A percentile compares a stretch with the other conserved stretches of the same genome.
phyloP scores from a whole-genome alignment of 2,329 filamentous ascomycete genomes.

The Trichoderma sp. region DNA sequence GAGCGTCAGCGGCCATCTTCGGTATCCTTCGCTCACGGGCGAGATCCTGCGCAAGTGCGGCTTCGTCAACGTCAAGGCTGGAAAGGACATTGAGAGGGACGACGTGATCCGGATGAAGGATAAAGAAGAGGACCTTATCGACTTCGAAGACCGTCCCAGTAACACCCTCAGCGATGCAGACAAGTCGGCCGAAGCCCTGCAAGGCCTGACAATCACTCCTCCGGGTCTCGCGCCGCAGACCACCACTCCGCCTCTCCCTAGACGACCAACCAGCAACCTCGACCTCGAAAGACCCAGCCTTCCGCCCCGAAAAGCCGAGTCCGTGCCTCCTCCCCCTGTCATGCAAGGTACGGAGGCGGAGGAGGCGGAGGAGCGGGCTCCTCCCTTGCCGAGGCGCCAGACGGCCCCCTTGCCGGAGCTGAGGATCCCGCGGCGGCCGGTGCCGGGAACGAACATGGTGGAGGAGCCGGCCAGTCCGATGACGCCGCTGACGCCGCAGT shows the following conservation, averaged over 20 bases:
- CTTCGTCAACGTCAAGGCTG: constrained; percentile 51
- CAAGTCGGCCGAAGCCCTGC: constrained; percentile 35
- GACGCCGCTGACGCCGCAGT: constrained; percentile 36
- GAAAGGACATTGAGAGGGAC: constrained; percentile 54
- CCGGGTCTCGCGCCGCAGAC: constrained; percentile 34
- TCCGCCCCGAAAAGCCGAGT: neutral
- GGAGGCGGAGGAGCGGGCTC: neutral
- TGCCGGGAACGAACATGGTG: constrained; percentile 1
- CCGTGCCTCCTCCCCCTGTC: neutral
- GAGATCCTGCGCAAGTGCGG: constrained; percentile 57
- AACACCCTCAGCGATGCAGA: neutral
- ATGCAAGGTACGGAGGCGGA: neutral
- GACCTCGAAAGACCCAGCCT: constrained; percentile 2
- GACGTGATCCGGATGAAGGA: constrained; percentile 53
- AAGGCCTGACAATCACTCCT: constrained; percentile 37
- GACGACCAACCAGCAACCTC: constrained; percentile 23
- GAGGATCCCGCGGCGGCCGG: constrained; percentile 23
- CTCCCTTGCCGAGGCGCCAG: constrained; percentile 24
- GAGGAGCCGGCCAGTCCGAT: constrained; percentile 1
- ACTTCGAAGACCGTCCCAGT: constrained; percentile 34
- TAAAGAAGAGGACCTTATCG: constrained; percentile 38
- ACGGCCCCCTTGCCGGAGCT: constrained; percentile 10
- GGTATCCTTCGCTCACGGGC: constrained; percentile 54
- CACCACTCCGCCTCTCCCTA: constrained; percentile 32
- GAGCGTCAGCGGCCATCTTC: constrained; percentile 56